Evolutionary conservation across 306 rosid species (phyloP).

Genomic region (Vigna unguiculata): DNA sequence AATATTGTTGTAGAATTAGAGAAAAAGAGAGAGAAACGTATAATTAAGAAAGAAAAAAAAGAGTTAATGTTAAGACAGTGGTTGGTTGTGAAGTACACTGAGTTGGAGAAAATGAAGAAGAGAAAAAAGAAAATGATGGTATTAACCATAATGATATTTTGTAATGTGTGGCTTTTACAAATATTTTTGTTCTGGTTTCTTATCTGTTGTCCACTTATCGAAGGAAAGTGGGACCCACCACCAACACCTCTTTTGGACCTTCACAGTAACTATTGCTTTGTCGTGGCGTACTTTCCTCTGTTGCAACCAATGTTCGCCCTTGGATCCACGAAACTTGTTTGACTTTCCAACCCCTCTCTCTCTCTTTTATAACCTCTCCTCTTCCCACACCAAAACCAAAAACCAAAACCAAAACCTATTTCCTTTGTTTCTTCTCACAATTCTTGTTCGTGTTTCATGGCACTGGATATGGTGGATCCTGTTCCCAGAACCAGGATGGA

Average conservation of each 20-base stretch:
- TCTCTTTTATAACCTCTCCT: constrained; percentile 48
- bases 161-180: neutral
- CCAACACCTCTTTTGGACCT: constrained; percentile 41
- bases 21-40: too few species aligned
- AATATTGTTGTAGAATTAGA: too few species aligned
- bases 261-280: constrained; percentile 49
- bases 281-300: constrained; percentile 35
- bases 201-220: neutral
- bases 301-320: constrained; percentile 56
- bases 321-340: constrained; percentile 52
- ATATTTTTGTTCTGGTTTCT: neutral
- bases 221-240: constrained; percentile 50
- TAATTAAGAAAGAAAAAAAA: too few species aligned
- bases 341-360: constrained; percentile 51
- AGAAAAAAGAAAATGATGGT: neutral
- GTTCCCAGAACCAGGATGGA: constrained; percentile 46
- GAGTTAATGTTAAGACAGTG: neutral
- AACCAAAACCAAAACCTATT: neutral
- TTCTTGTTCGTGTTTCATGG: constrained; percentile 40
- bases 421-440: neutral
- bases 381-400: neutral
- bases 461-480: constrained; percentile 53
- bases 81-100: neutral
- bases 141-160: neutral
- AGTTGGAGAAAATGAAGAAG: too few species aligned